These are phyloP conservation scores for Perilla frutescens DNA, from an alignment of 257 asterid species.

Conservation along the genomic window DNA sequence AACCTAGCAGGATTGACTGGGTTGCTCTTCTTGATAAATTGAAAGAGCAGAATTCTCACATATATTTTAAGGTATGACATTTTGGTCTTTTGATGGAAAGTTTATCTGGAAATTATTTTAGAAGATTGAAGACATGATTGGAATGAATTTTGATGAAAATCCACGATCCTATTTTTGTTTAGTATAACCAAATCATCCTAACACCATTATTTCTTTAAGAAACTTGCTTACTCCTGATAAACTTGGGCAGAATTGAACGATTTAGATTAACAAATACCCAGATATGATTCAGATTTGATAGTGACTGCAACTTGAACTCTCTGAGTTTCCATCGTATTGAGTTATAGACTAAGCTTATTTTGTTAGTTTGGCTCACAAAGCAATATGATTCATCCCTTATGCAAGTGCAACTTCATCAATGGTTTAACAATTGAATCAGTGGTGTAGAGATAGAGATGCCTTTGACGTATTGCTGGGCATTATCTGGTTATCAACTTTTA, in stretches of 20 bases:
- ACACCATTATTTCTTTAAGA: not conserved
- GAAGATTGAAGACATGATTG: not conserved
- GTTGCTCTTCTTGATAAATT: conserved; percentile 66
- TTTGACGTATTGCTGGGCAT: too few species aligned
- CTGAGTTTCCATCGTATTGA: too few species aligned
- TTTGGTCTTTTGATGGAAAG: conserved; percentile 24
- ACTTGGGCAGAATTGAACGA: conserved; percentile 5
- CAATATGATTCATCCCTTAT: too few species aligned
- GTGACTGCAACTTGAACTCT: too few species aligned
- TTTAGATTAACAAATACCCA: not conserved
- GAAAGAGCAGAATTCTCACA: conserved; percentile 47
- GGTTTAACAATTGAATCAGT: too few species aligned
- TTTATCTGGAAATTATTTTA: conserved; percentile 1
- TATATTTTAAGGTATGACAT: conserved; percentile 66
- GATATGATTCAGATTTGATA: not conserved
- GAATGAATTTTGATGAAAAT: not conserved
- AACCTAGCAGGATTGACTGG: conserved; percentile 91
- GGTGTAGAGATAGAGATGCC: too few species aligned
- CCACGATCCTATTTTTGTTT: not conserved
- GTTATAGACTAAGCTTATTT: too few species aligned
- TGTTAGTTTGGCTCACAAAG: too few species aligned
- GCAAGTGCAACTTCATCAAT: too few species aligned
- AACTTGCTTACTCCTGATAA: not conserved
- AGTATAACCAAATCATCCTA: not conserved
- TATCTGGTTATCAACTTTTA: too few species aligned